These are phyloP conservation scores for Albifimbria verrucaria DNA, from an alignment of 2,329 filamentous ascomycete species.

Conservation along the genomic window DNA sequence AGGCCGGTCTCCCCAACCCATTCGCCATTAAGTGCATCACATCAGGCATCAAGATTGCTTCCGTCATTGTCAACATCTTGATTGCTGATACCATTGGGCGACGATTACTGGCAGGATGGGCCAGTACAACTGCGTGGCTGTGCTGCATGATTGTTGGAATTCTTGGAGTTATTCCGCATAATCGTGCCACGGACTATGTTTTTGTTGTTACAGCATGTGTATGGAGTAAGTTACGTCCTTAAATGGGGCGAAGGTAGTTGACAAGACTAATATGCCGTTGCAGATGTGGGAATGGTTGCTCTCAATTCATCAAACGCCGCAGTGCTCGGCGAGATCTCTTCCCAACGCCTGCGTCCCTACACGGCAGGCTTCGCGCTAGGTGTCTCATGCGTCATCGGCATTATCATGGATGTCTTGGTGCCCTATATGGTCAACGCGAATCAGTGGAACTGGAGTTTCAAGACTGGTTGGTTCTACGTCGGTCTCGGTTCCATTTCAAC, in stretches of 20 bases:
- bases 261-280: background rate
- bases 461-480: slow-evolving; percentile 18
- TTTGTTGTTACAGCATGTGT: background rate
- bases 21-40: slow-evolving; percentile 16
- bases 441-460: slow-evolving; percentile 18
- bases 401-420: slow-evolving; percentile 14
- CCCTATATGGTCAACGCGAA: slow-evolving; percentile 18
- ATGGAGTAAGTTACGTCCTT: background rate
- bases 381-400: background rate
- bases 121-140: slow-evolving; percentile 11
- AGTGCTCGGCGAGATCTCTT: background rate
- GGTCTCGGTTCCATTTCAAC: slow-evolving; percentile 6
- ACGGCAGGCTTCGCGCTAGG: background rate
- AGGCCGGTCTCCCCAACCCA: slow-evolving; percentile 14
- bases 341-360: too few relatives aligned
- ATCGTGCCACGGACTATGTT: background rate
- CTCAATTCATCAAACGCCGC: background rate
- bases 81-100: slow-evolving; percentile 14
- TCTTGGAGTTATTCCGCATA: background rate
- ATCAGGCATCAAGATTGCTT: slow-evolving; percentile 11
- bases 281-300: background rate
- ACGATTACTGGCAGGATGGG: slow-evolving; percentile 12
- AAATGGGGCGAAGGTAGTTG: background rate
- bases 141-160: slow-evolving; percentile 7
- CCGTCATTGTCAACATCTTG: slow-evolving; percentile 9